Base-by-base conservation (phyloP, 306 rosid genomes). In the Quercus alba region DNA sequence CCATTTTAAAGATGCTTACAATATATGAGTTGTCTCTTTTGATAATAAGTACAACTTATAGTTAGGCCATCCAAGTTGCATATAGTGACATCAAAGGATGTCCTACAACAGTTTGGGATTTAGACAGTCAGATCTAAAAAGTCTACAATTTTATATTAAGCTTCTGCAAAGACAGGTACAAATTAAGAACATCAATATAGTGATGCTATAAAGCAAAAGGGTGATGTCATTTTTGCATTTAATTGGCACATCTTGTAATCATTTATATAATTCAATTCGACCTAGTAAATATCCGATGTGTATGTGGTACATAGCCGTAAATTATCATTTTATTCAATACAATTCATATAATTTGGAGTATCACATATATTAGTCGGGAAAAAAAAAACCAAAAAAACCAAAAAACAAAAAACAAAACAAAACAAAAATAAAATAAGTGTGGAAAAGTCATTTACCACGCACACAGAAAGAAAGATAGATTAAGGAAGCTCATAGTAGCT, bases 251-350 rank as follows among this genome's bases (percentile, higher is more conserved):
- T 8, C 11, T 38, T 7, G 46, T 38, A 38, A 38, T 38, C 11
- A 38, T 38, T 38, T 38, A 38, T 38, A 7, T 38, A 38, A 38
- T 38, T 38, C 46, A 38, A 0, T 38, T 38, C 3, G 3, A 38
- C 0, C 0, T 38, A 7, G 3, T 38, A 38, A 38, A 38, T 7
- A 38, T 7, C 0, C 46, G 0, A 38, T 38, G 11, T 7, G 46
- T 38, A 38, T 38, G 10, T 2, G 0, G 3, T 2, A 7, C 10
- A 38, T 6, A 38, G 44, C 44, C 44, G 0, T 6, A 38, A 0
- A 38, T 38, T 38, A 38, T 6, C 44, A 38, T 38, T 38, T 38
- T 38, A 38, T 38, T 38, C 2, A 38, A 38, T 38, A 38, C 10
- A 1, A 38, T 7, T 38, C 44, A 38, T 7, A 38, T 38, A 38